Conservation (phyloP, 2,329 filamentous ascomycete genomes). For the Ceratocystis papillata region DNA sequence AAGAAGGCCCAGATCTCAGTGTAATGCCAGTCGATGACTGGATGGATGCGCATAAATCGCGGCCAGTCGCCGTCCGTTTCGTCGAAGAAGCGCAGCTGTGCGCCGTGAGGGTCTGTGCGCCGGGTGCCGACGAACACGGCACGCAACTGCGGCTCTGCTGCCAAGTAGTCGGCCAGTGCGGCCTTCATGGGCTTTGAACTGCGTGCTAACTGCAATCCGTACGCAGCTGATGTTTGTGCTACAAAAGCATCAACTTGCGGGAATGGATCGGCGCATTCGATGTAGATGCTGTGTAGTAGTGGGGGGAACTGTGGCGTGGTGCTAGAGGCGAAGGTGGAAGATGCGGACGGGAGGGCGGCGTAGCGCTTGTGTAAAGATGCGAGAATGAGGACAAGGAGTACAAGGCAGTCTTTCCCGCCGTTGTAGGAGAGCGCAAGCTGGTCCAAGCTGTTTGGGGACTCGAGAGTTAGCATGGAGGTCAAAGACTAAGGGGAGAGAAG, state of each 20-base stretch:
- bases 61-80: constrained; percentile 86
- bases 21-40: constrained; percentile 96
- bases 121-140: constrained; percentile 70
- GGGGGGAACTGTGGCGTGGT: constrained; percentile 31
- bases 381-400: constrained; percentile 79
- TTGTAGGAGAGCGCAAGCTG: constrained; percentile 60
- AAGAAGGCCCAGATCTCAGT: constrained; percentile 89
- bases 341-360: constrained; percentile 28
- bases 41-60: constrained; percentile 81
- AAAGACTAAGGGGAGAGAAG: background rate
- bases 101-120: constrained; percentile 84
- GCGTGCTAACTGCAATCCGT: constrained; percentile 72
- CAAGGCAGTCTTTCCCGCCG: constrained; percentile 74
- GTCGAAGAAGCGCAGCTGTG: constrained; percentile 68
- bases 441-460: constrained; percentile 21
- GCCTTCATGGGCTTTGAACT: constrained; percentile 86
- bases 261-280: constrained; percentile 75
- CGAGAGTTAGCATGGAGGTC: background rate
- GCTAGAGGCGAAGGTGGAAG: constrained; percentile 22
- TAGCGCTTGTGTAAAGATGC: constrained; percentile 42
- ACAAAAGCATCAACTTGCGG: constrained; percentile 80
- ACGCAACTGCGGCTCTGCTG: constrained; percentile 64
- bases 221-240: constrained; percentile 87
- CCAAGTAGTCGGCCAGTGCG: constrained; percentile 83
- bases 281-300: constrained; percentile 71